Conservation (phyloP, 148 eudicot species). For the Gaultheria prostrata region DNA sequence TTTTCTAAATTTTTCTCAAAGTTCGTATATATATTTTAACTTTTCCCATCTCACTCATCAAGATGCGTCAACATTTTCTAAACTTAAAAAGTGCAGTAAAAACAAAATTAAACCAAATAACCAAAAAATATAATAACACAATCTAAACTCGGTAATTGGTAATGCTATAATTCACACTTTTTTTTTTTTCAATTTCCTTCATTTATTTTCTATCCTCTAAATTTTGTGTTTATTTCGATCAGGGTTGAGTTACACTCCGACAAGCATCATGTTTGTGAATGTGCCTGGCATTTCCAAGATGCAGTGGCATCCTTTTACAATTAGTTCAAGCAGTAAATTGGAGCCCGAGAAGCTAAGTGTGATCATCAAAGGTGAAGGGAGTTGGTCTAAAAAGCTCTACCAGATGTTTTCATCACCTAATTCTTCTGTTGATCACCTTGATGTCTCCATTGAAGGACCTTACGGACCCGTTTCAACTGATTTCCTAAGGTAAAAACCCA, state of each 20-base stretch:
- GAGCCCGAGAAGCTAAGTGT: conserved; percentile 77
- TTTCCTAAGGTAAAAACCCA: conserved; percentile 53
- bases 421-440: conserved; percentile 44
- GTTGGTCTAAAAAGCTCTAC: conserved; percentile 70
- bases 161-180: no score
- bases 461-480: conserved; percentile 75
- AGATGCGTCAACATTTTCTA: no score
- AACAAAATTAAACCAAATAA: no score
- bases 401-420: conserved; percentile 47
- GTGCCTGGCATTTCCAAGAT: conserved; percentile 75
- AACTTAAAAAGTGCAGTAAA: no score
- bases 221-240: not conserved
- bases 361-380: conserved; percentile 69
- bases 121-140: no score
- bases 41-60: no score
- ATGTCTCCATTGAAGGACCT: conserved; percentile 85
- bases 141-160: no score
- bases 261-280: conserved; percentile 72
- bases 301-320: conserved; percentile 94
- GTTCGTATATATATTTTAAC: no score
- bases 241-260: conserved; percentile 68
- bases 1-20: no score
- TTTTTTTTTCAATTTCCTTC: no score
- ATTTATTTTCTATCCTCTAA: no score
- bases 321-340: conserved; percentile 61